phyloP scores from a whole-genome alignment of 2,329 filamentous ascomycete species.

The Trichoderma asperellum region DNA sequence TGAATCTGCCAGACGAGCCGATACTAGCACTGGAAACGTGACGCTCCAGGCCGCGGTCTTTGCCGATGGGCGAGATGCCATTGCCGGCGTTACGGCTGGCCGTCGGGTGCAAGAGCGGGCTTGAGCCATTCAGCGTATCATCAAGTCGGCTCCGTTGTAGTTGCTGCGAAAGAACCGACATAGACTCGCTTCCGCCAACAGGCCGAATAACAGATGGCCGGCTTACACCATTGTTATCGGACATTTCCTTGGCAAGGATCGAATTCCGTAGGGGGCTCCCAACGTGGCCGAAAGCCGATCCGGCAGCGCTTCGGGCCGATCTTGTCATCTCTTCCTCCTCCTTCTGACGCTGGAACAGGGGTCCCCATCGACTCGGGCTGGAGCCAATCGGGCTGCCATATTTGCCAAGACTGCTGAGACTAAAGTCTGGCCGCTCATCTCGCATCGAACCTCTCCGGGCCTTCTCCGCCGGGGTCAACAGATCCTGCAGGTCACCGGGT shows the following conservation, averaged over 20 bases:
- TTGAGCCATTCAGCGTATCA: constrained; percentile 50
- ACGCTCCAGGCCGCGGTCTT: constrained; percentile 54
- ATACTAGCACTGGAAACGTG: constrained; percentile 65
- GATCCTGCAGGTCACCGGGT: constrained; percentile 69
- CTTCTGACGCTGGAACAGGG: constrained; percentile 63
- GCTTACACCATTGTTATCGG: constrained; percentile 44
- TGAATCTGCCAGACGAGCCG: constrained; percentile 61
- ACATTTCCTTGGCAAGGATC: constrained; percentile 59
- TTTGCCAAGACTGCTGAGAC: constrained; percentile 55
- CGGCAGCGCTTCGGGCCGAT: constrained; percentile 43
- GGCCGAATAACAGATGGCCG: constrained; percentile 47
- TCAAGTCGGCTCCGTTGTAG: constrained; percentile 62
- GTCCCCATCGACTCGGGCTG: constrained; percentile 65
- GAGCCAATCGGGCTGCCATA: constrained; percentile 64
- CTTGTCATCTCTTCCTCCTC: constrained; percentile 57
- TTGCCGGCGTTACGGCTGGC: constrained; percentile 48
- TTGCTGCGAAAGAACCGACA: constrained; percentile 65
- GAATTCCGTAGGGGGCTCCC: constrained; percentile 68
- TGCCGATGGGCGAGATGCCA: constrained; percentile 46
- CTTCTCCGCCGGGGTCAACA: constrained; percentile 69
- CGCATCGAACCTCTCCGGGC: constrained; percentile 64
- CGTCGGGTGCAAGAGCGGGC: constrained; percentile 57
- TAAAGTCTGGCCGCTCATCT: constrained; percentile 44
- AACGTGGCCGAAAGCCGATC: constrained; percentile 67
- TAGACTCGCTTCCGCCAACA: constrained; percentile 53